Evolutionary conservation across 305 asterid genomes (phyloP).

Genomic region (Fraxinus baroniana): DNA sequence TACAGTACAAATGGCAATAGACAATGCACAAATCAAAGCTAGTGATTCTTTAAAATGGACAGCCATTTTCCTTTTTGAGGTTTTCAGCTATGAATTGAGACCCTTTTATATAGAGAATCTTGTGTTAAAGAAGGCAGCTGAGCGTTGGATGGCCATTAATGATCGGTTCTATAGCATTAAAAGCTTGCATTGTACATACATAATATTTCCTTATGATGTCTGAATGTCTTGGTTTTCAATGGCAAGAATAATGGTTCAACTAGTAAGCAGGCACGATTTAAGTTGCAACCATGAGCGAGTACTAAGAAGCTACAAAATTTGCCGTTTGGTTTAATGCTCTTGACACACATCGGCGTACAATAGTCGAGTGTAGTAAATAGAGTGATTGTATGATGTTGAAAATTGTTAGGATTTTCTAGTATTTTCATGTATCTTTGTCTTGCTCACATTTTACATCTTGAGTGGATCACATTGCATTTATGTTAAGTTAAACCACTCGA

Average conservation of each 20-base stretch:
- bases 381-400: neutral
- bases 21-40: conserved; percentile 30
- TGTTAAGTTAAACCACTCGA: neutral
- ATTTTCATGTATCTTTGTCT: neutral
- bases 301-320: conserved; percentile 23
- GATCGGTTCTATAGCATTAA: conserved; percentile 44
- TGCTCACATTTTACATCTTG: neutral
- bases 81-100: neutral
- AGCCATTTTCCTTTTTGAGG: neutral
- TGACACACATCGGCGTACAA: conserved; percentile 15
- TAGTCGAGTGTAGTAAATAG: conserved; percentile 2
- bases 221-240: neutral
- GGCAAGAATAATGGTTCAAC: conserved; percentile 15
- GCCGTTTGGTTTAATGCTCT: conserved; percentile 3
- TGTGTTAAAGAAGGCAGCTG: conserved; percentile 36
- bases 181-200: conserved; percentile 20
- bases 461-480: neutral
- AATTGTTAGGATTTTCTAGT: neutral
- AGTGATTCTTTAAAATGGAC: conserved; percentile 14
- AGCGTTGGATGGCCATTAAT: conserved; percentile 59
- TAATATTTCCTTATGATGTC: neutral
- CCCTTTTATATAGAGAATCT: neutral
- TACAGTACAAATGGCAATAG: conserved; percentile 23
- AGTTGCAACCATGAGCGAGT: conserved; percentile 31
- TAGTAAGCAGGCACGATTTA: conserved; percentile 24